phyloP scores from a whole-genome alignment of 768 basidiomycete species.

The Leccinum disarticulatum region DNA sequence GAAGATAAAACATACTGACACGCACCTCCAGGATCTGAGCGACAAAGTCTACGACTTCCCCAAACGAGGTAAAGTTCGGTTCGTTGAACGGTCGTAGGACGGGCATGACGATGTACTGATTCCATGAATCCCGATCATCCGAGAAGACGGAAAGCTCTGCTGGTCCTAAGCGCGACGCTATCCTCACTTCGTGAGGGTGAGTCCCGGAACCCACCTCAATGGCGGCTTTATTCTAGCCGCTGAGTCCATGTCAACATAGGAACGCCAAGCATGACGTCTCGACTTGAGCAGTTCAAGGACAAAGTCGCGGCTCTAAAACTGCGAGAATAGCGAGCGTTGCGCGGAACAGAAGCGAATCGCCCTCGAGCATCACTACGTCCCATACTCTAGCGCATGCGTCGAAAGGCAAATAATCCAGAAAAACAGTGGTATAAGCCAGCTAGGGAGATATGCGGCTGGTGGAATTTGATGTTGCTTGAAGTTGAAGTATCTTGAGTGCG shows the following conservation, averaged over 20 bases:
- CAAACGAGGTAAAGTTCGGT: too few relatives aligned
- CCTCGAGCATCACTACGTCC: slow-evolving; percentile 86
- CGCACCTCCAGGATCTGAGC: too few relatives aligned
- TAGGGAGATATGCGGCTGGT: slow-evolving; percentile 76
- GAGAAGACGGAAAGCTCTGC: too few relatives aligned
- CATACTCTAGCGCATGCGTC: slow-evolving; percentile 88
- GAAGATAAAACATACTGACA: too few relatives aligned
- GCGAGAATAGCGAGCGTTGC: slow-evolving; percentile 80
- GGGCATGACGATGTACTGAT: too few relatives aligned
- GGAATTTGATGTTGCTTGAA: slow-evolving; percentile 93
- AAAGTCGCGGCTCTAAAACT: slow-evolving; percentile 80
- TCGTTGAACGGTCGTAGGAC: too few relatives aligned
- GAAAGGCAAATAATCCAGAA: slow-evolving; percentile 77
- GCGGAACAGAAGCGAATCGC: slow-evolving; percentile 87
- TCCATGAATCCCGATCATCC: too few relatives aligned
- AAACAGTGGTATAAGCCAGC: slow-evolving; percentile 82
- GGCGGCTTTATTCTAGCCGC: slow-evolving; percentile 82
- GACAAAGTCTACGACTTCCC: too few relatives aligned
- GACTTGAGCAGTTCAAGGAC: slow-evolving; percentile 76
- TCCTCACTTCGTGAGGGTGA: too few relatives aligned
- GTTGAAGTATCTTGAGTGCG: slow-evolving; percentile 77
- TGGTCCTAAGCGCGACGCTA: too few relatives aligned
- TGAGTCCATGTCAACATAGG: slow-evolving; percentile 31
- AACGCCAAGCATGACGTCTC: neutral
- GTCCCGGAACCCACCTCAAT: slow-evolving; percentile 55